phyloP scores from a whole-genome alignment of 2,329 filamentous ascomycete genomes.

The Clonostachys sp. region DNA sequence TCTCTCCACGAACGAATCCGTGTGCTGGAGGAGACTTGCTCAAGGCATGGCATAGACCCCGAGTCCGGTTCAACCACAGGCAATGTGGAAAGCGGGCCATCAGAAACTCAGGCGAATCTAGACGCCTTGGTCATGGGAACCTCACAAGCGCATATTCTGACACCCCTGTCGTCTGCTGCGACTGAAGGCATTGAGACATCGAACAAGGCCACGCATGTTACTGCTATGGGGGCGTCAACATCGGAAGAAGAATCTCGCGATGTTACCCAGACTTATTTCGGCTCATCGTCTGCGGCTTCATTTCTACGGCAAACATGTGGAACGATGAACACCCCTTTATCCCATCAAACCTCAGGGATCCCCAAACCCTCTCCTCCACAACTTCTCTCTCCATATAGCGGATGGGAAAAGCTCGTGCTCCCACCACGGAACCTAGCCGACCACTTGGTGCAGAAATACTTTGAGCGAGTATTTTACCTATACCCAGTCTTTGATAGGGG shows the following conservation, averaged over 20 bases:
- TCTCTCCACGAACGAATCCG: conserved; percentile 17
- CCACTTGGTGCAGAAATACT: conserved; percentile 30
- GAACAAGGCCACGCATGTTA: conserved; percentile 12
- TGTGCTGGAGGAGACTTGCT: conserved; percentile 13
- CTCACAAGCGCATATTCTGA: background rate
- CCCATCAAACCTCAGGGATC: conserved; percentile 5
- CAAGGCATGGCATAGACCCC: conserved; percentile 4
- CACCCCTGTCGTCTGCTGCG: conserved; percentile 5
- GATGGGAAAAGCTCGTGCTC: conserved; percentile 18
- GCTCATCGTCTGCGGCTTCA: conserved; percentile 28
- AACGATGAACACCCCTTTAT: conserved; percentile 13
- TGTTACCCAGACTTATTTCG: conserved; percentile 23
- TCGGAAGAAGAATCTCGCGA: conserved; percentile 18
- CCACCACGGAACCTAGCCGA: conserved; percentile 34
- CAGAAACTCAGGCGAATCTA: no score
- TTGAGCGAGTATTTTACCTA: conserved; percentile 29
- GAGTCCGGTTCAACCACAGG: conserved; percentile 1
- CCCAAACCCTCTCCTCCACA: conserved; percentile 3
- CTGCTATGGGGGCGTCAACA: conserved; percentile 29
- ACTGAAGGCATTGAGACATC: background rate
- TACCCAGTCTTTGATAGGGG: conserved; percentile 37
- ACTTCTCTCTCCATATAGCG: background rate
- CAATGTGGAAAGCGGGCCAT: no score
- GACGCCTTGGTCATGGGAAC: background rate
- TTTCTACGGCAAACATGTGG: conserved; percentile 30